These are phyloP conservation scores for Colletotrichum somersetense DNA, from an alignment of 2,329 filamentous ascomycete genomes.

Conservation along the genomic window DNA sequence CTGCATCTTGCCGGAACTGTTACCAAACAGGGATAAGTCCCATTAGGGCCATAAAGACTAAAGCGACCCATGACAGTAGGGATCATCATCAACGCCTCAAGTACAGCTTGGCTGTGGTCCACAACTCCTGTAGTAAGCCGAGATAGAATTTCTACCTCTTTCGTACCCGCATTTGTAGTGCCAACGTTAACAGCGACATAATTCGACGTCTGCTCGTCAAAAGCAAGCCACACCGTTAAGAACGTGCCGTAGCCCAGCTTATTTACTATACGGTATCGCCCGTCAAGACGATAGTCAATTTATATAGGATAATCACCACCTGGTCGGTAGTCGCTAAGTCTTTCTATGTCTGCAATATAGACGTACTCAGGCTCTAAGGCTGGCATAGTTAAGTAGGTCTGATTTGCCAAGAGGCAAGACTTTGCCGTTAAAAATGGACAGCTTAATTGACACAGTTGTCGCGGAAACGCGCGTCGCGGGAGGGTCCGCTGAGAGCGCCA, in stretches of 20 bases:
- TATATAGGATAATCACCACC: not conserved
- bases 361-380: not conserved
- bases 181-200: slow-evolving; percentile 53
- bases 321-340: not conserved
- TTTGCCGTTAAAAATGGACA: not conserved
- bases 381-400: not conserved
- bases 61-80: too few species aligned
- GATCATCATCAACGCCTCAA: too few species aligned
- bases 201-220: slow-evolving; percentile 42
- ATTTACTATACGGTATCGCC: slow-evolving; percentile 47
- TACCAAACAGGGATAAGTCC: too few species aligned
- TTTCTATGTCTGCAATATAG: not conserved
- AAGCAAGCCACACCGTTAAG: slow-evolving; percentile 53
- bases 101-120: too few species aligned
- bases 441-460: not conserved
- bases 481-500: not conserved
- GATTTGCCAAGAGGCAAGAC: too few species aligned
- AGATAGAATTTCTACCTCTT: too few species aligned
- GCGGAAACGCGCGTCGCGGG: not conserved
- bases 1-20: too few species aligned
- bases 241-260: slow-evolving; percentile 50
- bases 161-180: slow-evolving; percentile 43
- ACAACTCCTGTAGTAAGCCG: too few species aligned
- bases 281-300: slow-evolving; percentile 44
- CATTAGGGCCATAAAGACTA: too few species aligned